Base-by-base conservation (phyloP, 345 rosid genomes). In the Dipteronia dyeriana region DNA sequence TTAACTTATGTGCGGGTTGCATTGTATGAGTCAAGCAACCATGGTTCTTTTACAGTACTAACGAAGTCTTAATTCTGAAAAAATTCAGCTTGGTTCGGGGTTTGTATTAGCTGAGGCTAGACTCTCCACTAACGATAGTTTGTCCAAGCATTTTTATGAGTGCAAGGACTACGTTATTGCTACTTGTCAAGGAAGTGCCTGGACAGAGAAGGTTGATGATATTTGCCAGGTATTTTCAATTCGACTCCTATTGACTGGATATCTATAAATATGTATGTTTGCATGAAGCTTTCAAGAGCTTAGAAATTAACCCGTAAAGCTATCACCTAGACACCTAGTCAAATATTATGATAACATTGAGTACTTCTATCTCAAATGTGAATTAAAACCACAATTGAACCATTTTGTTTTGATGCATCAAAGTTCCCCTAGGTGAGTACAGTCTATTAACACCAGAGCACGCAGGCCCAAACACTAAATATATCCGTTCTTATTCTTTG, bases 101-200 rank as follows among this genome's bases (percentile, higher is more conserved):
- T 81, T 92, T 83, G 86, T 85, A 43, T 75, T 96, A 77, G 86
- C 88, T 20, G 97, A 94, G 82, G 84, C 88, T 59, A 79, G 83
- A 75, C 76, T 96, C 70, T 84, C 90, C 22, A 51, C 82, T 38
- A 85, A 87, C 25, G 85, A 83, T 60, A 84, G 84, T 79, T 86
- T 92, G 83, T 89, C 91, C 10, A 94, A 90, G 86, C 87, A 90
- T 74, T 92, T 87, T 82, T 75, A 81, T 9, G 95, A 94, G 79
- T 94, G 98, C 89, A 96, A 94, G 86, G 97, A 94, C 80, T 96
- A 85, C 51, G 78, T 91, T 53, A 74, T 90, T 45, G 83, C 88
- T 41, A 81, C 82, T 81, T 96, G 91, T 85, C 98, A 90, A 82
- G 90, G 88, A 75, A 79, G 82, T 12, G 23, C 78, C 73, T 87